These are phyloP conservation scores for Penicillium fimorum DNA, from an alignment of 495 filamentous ascomycete genomes.

Conservation along the genomic window DNA sequence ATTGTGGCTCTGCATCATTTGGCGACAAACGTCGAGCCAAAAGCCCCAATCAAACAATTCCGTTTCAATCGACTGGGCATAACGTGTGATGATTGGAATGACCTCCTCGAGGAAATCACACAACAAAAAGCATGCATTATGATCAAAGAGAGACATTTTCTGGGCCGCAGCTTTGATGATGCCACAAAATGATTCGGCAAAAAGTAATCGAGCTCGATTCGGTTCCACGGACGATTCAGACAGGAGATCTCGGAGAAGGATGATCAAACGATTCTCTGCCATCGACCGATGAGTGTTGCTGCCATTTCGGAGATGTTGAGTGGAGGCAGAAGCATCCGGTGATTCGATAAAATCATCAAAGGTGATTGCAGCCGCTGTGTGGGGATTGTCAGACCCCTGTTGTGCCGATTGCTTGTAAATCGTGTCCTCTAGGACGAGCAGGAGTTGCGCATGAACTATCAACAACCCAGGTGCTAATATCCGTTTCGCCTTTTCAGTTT, in stretches of 20 bases:
- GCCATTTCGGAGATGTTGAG: conserved; percentile 61
- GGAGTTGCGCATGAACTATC: conserved; percentile 80
- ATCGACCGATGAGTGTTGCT: conserved; percentile 74
- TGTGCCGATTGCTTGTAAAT: conserved; percentile 66
- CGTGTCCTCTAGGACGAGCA: conserved; percentile 78
- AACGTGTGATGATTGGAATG: conserved; percentile 59
- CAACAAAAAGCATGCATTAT: conserved; percentile 85
- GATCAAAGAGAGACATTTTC: conserved; percentile 78
- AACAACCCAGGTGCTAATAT: conserved; percentile 74
- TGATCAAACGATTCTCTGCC: conserved; percentile 87
- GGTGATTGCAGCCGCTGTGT: conserved; percentile 60
- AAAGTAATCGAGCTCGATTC: conserved; percentile 61
- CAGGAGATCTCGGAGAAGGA: conserved; percentile 82
- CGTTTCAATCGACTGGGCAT: conserved; percentile 47
- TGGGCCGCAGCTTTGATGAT: conserved; percentile 71
- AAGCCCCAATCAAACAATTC: conserved; percentile 75
- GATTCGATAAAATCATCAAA: conserved; percentile 73
- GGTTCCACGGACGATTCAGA: conserved; percentile 61
- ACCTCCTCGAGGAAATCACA: conserved; percentile 91
- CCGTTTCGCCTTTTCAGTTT: conserved; percentile 61
- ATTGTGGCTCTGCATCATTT: conserved; percentile 85
- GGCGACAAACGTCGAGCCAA: conserved; percentile 80
- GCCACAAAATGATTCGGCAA: conserved; percentile 73
- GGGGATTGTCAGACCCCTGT: conserved; percentile 49
- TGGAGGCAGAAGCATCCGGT: conserved; percentile 67